These are phyloP conservation scores for Mercurialis annua DNA, from an alignment of 345 rosid species.

Conservation along the genomic window DNA sequence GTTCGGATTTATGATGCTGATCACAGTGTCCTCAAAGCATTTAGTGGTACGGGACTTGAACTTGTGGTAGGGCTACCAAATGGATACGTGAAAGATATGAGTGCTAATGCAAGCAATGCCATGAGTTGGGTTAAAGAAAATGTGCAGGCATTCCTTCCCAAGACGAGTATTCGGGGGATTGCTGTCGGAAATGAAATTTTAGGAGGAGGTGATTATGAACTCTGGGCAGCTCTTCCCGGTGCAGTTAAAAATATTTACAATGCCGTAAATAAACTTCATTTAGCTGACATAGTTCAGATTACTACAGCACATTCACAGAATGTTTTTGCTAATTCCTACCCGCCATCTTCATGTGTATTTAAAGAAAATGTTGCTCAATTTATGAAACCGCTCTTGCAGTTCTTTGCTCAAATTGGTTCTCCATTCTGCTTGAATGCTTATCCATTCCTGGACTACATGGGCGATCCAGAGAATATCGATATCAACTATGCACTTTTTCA, in stretches of 20 bases:
- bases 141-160: conserved; percentile 72
- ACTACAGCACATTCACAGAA: conserved; percentile 92
- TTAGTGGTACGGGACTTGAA: conserved; percentile 82
- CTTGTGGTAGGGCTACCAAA: conserved; percentile 87
- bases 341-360: conserved; percentile 90
- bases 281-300: conserved; percentile 68
- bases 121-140: conserved; percentile 83
- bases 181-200: conserved; percentile 92
- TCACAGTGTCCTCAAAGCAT: conserved; percentile 82
- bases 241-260: conserved; percentile 72
- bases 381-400: conserved; percentile 87
- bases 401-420: conserved; percentile 70
- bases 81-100: conserved; percentile 62
- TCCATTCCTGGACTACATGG: conserved; percentile 81
- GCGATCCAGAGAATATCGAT: conserved; percentile 70
- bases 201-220: conserved; percentile 55
- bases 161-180: conserved; percentile 80
- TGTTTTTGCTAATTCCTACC: conserved; percentile 77
- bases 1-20: conserved; percentile 86
- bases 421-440: conserved; percentile 98
- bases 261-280: conserved; percentile 54
- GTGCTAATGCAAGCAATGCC: conserved; percentile 66
- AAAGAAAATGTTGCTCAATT: conserved; percentile 53
- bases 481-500: conserved; percentile 90
- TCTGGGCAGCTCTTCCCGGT: conserved; percentile 62